Evolutionary conservation across 78 protist genomes (phyloP).

Genomic region (Fonticula alba): DNA sequence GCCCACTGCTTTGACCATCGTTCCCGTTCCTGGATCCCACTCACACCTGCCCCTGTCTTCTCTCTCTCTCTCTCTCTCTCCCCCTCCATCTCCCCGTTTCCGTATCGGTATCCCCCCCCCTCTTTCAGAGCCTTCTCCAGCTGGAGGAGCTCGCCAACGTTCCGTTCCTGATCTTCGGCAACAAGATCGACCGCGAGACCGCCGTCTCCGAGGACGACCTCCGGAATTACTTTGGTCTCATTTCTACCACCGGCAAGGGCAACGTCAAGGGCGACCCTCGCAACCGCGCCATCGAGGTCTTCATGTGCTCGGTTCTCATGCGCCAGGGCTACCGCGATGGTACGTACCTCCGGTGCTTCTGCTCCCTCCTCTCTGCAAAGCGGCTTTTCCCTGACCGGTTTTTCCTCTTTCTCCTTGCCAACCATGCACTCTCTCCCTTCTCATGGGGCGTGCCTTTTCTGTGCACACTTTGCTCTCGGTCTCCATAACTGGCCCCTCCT

Average conservation of each 20-base stretch:
- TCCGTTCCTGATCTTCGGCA: conserved; percentile 96
- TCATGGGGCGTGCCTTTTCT: too few species aligned
- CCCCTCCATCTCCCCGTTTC: too few species aligned
- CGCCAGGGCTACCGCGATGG: conserved; percentile 90
- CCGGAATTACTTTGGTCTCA: conserved; percentile 53
- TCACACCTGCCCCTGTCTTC: too few species aligned
- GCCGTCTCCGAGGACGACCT: conserved; percentile 79
- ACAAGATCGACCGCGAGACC: conserved; percentile 86
- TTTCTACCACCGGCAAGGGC: conserved; percentile 62
- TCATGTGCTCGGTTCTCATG: conserved; percentile 87
- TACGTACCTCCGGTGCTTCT: not conserved
- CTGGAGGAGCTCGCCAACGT: conserved; percentile 53
- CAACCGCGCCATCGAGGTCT: conserved; percentile 87
- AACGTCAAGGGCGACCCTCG: not conserved
- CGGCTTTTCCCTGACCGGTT: not conserved
- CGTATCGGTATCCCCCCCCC: not conserved
- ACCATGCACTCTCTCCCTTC: too few species aligned
- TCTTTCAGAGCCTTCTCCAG: conserved; percentile 33
- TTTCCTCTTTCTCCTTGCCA: too few species aligned
- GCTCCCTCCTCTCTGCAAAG: not conserved
- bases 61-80: too few species aligned
- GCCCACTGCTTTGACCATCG: not conserved
- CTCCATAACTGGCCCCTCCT: too few species aligned
- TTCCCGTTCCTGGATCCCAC: too few species aligned
- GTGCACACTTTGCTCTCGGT: too few species aligned